A percentile compares a stretch with the other conserved stretches of the same genome.
phyloP scores from a whole-genome alignment of 352 stramenopile species.

The Hyaloperonospora arabidopsidis region DNA sequence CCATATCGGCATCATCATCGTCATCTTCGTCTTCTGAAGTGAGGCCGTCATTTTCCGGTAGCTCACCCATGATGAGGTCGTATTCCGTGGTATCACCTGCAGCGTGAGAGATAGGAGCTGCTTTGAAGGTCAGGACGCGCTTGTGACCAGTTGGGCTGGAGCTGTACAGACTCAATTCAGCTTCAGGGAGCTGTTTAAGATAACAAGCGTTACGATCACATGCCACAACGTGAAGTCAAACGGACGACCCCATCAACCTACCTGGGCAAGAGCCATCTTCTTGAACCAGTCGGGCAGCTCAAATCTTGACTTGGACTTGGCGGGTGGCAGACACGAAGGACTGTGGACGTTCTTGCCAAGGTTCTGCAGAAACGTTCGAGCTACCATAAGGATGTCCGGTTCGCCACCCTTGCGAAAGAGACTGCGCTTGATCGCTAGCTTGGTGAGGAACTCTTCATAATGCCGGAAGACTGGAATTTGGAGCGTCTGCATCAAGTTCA shows the following conservation, averaged over 20 bases:
- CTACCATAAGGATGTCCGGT: conserved; percentile 91
- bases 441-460: conserved; percentile 92
- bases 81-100: conserved; percentile 74
- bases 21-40: conserved; percentile 37
- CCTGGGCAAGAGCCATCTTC: conserved; percentile 47
- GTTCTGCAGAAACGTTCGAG: conserved; percentile 79
- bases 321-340: conserved; percentile 53
- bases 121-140: conserved; percentile 54
- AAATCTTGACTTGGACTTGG: conserved; percentile 81
- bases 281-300: conserved; percentile 65
- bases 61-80: conserved; percentile 71
- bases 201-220: conserved; percentile 14
- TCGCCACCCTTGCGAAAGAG: conserved; percentile 94
- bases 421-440: conserved; percentile 90
- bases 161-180: conserved; percentile 49
- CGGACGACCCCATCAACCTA: conserved; percentile 16
- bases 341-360: conserved; percentile 54
- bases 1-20: conserved; percentile 29
- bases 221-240: background rate
- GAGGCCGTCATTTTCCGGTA: conserved; percentile 69
- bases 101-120: conserved; percentile 35
- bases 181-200: conserved; percentile 32
- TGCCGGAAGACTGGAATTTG: conserved; percentile 90
- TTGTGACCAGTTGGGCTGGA: conserved; percentile 52
- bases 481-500: conserved; percentile 95